Percentiles rank a stretch among this genome's conserved stretches.
phyloP scores from a whole-genome alignment of 192 early-diverging fungal species.

The Chytriomyces hyalinus region DNA sequence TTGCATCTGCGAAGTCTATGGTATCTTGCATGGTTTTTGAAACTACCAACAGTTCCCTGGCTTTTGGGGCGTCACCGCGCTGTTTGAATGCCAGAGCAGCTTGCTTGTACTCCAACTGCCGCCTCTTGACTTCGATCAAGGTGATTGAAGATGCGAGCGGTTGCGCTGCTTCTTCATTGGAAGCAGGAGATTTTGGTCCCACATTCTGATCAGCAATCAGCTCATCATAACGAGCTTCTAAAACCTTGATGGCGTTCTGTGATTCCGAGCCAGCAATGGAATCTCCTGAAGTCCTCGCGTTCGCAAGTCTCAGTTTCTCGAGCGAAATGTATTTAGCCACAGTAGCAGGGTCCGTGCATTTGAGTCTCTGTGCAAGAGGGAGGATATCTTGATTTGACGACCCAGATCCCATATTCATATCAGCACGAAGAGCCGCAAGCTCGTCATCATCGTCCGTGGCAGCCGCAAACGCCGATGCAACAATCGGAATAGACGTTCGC shows the following conservation, averaged over 20 bases:
- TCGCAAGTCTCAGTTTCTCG: conserved; percentile 57
- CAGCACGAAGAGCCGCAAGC: not conserved
- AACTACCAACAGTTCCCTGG: conserved; percentile 57
- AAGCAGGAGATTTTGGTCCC: not conserved
- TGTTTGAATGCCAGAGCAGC: conserved; percentile 63
- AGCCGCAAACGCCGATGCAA: not conserved
- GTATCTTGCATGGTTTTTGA: conserved; percentile 55
- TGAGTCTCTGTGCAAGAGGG: conserved; percentile 39
- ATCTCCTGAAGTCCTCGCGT: conserved; percentile 55
- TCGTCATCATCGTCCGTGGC: not conserved
- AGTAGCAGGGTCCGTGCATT: conserved; percentile 38
- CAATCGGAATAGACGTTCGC: not conserved
- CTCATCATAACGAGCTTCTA: conserved; percentile 42
- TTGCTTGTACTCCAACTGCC: conserved; percentile 65
- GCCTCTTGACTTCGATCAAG: conserved; percentile 36
- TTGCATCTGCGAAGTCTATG: conserved; percentile 42
- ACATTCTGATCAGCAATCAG: conserved; percentile 2
- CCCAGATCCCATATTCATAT: conserved; percentile 6
- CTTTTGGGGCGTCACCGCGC: conserved; percentile 46
- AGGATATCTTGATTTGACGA: conserved; percentile 11
- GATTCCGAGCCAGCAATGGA: conserved; percentile 49
- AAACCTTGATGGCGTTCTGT: conserved; percentile 45
- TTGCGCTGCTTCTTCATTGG: conserved; percentile 2
- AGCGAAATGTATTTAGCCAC: conserved; percentile 50
- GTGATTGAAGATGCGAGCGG: conserved; percentile 3